Percentiles rank a stretch among this genome's conserved stretches.
These are phyloP conservation scores for Calophaca sinica DNA, from an alignment of 306 rosid genomes.

Conservation along the genomic window DNA sequence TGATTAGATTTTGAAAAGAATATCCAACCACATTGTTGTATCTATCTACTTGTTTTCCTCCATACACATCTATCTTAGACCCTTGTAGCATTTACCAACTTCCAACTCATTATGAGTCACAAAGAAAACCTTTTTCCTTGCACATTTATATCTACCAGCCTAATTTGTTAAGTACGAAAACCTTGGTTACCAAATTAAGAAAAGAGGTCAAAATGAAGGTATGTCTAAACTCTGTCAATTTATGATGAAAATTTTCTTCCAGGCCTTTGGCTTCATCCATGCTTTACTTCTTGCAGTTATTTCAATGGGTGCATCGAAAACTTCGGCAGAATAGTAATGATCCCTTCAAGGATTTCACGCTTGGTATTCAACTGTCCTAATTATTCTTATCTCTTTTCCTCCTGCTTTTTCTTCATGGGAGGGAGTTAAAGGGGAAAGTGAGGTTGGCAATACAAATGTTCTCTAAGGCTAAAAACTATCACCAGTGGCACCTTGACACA, in stretches of 20 bases:
- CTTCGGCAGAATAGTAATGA: slow-evolving; percentile 69
- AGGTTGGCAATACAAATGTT: slow-evolving; percentile 13
- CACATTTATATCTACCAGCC: slow-evolving; percentile 49
- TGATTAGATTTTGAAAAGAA: slow-evolving; percentile 86
- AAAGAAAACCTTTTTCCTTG: slow-evolving; percentile 43
- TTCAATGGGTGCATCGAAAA: slow-evolving; percentile 86
- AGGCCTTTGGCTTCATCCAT: slow-evolving; percentile 46
- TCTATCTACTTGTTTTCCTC: slow-evolving; percentile 86
- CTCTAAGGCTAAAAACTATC: slow-evolving; percentile 38
- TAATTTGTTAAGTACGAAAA: slow-evolving; percentile 49
- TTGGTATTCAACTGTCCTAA: slow-evolving; percentile 63
- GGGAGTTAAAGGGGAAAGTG: slow-evolving; percentile 10
- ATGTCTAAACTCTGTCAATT: slow-evolving; percentile 49
- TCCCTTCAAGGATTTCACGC: slow-evolving; percentile 68
- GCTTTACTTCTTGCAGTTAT: slow-evolving; percentile 70
- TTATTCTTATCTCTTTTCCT: slow-evolving; percentile 39
- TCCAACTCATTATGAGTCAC: slow-evolving; percentile 55
- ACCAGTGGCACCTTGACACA: slow-evolving; percentile 25
- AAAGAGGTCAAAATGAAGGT: slow-evolving; percentile 83
- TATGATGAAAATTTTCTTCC: slow-evolving; percentile 40
- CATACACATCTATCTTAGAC: slow-evolving; percentile 55
- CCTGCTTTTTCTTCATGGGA: slow-evolving; percentile 11
- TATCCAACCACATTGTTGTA: slow-evolving; percentile 82
- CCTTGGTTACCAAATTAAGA: slow-evolving; percentile 51
- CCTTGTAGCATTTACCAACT: slow-evolving; percentile 62